Percentiles rank a stretch among this genome's conserved stretches.
phyloP scores from a whole-genome alignment of 192 early-diverging fungal genomes.

The Umbelopsis ramanniana region DNA sequence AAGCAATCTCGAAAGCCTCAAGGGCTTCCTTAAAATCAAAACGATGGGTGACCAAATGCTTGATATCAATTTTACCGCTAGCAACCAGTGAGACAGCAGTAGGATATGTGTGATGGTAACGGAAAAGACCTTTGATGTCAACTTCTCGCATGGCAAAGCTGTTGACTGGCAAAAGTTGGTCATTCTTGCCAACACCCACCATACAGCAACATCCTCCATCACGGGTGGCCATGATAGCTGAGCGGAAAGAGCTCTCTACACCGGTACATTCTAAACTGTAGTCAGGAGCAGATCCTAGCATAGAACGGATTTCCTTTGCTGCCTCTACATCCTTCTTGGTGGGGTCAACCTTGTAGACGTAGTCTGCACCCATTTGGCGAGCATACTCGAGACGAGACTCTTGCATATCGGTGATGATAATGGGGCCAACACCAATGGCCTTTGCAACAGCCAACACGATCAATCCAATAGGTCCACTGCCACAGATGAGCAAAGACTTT shows the following conservation, averaged over 20 bases:
- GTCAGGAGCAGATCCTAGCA: slow-evolving; percentile 31
- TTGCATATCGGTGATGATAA: slow-evolving; percentile 36
- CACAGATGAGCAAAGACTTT: slow-evolving; percentile 38
- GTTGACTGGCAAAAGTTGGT: slow-evolving; percentile 32
- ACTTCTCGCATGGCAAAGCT: slow-evolving; percentile 40
- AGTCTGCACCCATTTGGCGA: slow-evolving; percentile 31
- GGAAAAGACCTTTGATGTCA: slow-evolving; percentile 36
- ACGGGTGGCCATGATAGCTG: slow-evolving; percentile 40
- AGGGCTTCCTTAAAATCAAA: slow-evolving; percentile 40
- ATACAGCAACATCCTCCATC: slow-evolving; percentile 37
- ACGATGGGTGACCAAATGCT: slow-evolving; percentile 40
- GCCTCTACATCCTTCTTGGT: slow-evolving; percentile 21
- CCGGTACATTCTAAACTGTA: slow-evolving; percentile 40
- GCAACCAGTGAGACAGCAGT: slow-evolving; percentile 32
- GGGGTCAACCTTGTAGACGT: slow-evolving; percentile 22
- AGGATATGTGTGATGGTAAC: slow-evolving; percentile 40
- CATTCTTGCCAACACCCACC: slow-evolving; percentile 41
- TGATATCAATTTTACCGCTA: slow-evolving; percentile 35
- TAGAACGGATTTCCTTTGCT: slow-evolving; percentile 27
- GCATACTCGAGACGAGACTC: slow-evolving; percentile 36
- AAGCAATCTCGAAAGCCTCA: slow-evolving; percentile 37
- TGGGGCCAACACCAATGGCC: slow-evolving; percentile 35
- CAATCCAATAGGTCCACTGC: slow-evolving; percentile 44
- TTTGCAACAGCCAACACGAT: slow-evolving; percentile 37
- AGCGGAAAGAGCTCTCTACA: slow-evolving; percentile 37